Base-by-base conservation (phyloP, 345 rosid species). In the Brassica cretica region DNA sequence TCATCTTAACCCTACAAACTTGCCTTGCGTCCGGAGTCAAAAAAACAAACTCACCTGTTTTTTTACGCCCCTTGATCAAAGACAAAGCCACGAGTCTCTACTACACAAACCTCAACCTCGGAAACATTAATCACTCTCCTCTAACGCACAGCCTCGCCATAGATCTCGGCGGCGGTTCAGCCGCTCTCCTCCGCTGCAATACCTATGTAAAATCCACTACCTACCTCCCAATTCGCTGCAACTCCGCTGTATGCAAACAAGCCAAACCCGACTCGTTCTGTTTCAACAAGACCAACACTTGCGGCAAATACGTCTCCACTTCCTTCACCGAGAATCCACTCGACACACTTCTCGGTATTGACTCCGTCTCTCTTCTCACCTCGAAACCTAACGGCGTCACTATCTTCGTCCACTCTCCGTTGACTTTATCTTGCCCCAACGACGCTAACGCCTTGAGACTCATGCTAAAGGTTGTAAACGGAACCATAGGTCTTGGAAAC, bases 401-500 rank as follows among this genome's bases (percentile, higher is more conserved):
- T 67, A 44, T 29, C 25, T 29, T 15, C 27, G 62, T 68, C 62
- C 72, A 64, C 39, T 53, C 65, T 18, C 4, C 56, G 25, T 55
- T 74, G 39, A 66, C 12, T 5, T 35, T 74, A 14, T 25, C 66
- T 14, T 74, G 78, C 55, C 5, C 46, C 30, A 60, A 65, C 18
- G 15, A 35, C 18, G 68, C 9, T 10, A 10, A 27, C 4, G 39
- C 18, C 27, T 49, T 69, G 10, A 59, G 16, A 8, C 3, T 7
- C 15, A 29, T 46, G 16, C 61, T 69, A 2, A 4, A 15, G 14
- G 64, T 32, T 76, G 49, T 76, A 30, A 68, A 51, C 21, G 78
- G 82, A 27, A 68, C 76, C 19, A 8, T 68, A 8, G 78, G 75
- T 56, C 70, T 79, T 8, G 70, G 61, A 2, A 39, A 62, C 53